A percentile compares a stretch with the other conserved stretches of the same genome.
Evolutionary conservation across 2,329 filamentous ascomycete genomes (phyloP).

Genomic region (Hirsutella thompsonii): DNA sequence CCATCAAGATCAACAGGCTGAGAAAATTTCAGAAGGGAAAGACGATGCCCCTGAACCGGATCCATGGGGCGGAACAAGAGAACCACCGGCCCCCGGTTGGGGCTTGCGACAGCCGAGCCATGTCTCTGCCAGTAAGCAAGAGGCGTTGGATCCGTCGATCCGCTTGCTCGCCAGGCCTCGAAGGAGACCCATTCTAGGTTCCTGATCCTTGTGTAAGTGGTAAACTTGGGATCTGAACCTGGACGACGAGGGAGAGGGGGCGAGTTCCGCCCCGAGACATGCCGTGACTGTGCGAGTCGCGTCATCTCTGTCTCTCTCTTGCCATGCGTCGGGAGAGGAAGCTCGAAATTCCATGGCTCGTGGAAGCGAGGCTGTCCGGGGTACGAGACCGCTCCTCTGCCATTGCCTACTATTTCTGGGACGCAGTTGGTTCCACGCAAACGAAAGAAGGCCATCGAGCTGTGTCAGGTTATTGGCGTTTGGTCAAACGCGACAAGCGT

Average conservation of each 20-base stretch:
- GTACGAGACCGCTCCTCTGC: not conserved
- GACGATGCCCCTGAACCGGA: not conserved
- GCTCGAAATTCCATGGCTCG: not conserved
- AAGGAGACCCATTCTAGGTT: no score
- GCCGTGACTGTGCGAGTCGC: not conserved
- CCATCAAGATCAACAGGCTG: no score
- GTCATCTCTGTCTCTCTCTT: not conserved
- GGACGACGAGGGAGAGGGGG: no score
- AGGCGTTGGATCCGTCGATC: not conserved
- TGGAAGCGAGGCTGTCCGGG: not conserved
- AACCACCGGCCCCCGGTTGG: not conserved
- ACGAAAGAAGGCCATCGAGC: not conserved
- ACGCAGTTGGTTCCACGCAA: not conserved
- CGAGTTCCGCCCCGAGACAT: not conserved
- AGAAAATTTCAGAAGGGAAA: not conserved
- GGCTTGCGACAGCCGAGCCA: not conserved
- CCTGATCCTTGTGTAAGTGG: no score
- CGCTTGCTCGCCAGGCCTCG: no score
- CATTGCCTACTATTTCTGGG: not conserved
- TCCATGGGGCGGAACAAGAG: not conserved
- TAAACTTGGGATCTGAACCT: no score
- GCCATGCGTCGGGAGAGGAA: not conserved
- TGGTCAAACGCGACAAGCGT: not conserved
- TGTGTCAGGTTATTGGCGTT: not conserved
- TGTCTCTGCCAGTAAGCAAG: not conserved